Evolutionary conservation across 148 eudicot species (phyloP).

Genomic region (Fagopyrum tataricum): DNA sequence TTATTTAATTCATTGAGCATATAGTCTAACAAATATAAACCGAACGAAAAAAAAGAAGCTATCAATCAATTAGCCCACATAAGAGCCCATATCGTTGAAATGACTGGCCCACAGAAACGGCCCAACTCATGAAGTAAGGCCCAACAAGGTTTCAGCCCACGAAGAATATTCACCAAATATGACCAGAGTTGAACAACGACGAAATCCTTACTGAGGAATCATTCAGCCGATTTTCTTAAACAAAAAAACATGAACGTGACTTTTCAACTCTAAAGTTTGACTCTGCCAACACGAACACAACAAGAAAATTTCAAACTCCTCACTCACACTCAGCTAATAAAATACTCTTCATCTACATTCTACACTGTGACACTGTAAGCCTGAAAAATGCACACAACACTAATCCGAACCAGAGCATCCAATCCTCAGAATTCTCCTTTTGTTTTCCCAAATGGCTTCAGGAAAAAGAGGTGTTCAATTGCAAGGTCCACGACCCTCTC

Average conservation of each 20-base stretch:
- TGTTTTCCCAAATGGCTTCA: not conserved
- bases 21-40: no score
- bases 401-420: not conserved
- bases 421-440: not conserved
- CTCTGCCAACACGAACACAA: not conserved
- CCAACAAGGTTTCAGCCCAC: not conserved
- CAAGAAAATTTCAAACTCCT: conserved; percentile 1
- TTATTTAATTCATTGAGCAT: no score
- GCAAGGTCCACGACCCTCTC: conserved; percentile 72
- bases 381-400: not conserved
- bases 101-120: not conserved
- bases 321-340: not conserved
- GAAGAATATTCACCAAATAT: not conserved
- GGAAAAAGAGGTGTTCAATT: conserved; percentile 30
- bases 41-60: no score
- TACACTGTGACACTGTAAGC: not conserved
- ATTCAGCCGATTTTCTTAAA: not conserved
- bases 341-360: not conserved
- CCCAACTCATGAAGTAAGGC: not conserved
- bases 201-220: not conserved
- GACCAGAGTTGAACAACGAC: not conserved
- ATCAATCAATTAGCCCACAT: no score
- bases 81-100: no score
- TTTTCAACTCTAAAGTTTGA: not conserved
- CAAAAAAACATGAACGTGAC: not conserved